phyloP scores from a whole-genome alignment of 352 stramenopile genomes.

The Pythium apleroticum region DNA sequence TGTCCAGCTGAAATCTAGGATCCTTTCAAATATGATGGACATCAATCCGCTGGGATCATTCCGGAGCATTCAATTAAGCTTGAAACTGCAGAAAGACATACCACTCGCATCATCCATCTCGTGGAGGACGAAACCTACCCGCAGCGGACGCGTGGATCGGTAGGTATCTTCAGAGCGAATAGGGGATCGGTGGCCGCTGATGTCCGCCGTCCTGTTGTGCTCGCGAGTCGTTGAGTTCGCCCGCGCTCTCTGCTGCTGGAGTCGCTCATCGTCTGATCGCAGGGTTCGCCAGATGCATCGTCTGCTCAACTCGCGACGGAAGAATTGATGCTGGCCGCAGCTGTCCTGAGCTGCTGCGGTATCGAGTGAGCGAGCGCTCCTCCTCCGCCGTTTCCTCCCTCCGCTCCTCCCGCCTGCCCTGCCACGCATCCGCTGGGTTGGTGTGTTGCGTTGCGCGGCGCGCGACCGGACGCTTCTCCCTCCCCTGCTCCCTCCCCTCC shows the following conservation, averaged over 20 bases:
- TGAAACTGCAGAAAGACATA: not conserved
- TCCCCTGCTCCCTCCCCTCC: conserved; percentile 2
- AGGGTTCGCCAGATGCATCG: conserved; percentile 22
- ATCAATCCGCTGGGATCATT: not conserved
- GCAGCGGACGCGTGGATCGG: not conserved
- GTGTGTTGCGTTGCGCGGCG: conserved; percentile 4
- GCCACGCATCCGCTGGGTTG: conserved; percentile 9
- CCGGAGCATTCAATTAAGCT: not conserved
- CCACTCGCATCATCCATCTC: not conserved
- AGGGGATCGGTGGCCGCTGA: conserved; percentile 6
- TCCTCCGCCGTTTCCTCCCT: conserved; percentile 9
- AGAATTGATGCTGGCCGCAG: conserved; percentile 4
- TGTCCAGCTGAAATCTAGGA: conserved; percentile 1
- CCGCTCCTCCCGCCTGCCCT: conserved; percentile 1
- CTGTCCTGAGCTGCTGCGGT: not conserved
- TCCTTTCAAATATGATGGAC: not conserved
- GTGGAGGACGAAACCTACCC: not conserved
- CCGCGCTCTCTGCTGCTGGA: conserved; percentile 9
- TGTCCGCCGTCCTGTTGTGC: not conserved
- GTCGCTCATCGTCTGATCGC: conserved; percentile 16
- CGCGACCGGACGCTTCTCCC: conserved; percentile 16
- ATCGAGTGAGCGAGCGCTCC: not conserved
- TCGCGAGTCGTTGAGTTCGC: not conserved
- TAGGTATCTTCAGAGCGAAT: conserved; percentile 16
- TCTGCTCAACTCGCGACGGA: conserved; percentile 12